These are phyloP conservation scores for Monosporozyma siamensis DNA, from an alignment of 805 yeast genomes.

Conservation along the genomic window DNA sequence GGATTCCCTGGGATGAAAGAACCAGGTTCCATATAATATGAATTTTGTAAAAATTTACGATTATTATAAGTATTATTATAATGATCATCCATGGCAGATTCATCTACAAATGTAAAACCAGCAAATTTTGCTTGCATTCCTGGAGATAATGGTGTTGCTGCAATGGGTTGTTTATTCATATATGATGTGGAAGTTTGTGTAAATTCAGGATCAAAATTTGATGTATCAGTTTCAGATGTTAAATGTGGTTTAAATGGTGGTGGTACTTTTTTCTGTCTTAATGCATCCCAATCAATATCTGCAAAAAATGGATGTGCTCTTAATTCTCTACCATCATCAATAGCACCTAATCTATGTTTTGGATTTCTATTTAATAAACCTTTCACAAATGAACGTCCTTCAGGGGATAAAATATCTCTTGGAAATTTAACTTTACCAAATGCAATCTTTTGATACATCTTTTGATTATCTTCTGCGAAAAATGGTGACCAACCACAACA, in stretches of 20 bases:
- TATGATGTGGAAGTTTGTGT: conserved; percentile 84
- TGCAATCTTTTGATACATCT: conserved; percentile 98
- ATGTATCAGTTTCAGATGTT: conserved; percentile 83
- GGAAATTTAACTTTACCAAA: conserved; percentile 97
- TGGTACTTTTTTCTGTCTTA: conserved; percentile 72
- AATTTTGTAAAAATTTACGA: conserved; percentile 29
- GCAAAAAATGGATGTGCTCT: conserved; percentile 85
- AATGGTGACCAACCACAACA: conserved; percentile 99
- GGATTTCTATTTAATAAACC: conserved; percentile 94
- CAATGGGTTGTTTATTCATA: conserved; percentile 48
- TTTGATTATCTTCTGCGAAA: conserved; percentile 95
- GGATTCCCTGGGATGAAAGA: conserved; percentile 76
- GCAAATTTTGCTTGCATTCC: conserved; percentile 94
- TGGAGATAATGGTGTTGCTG: conserved; percentile 71
- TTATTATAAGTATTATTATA: conserved; percentile 35
- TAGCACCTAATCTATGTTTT: conserved; percentile 84
- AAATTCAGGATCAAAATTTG: conserved; percentile 96
- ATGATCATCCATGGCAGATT: conserved; percentile 83
- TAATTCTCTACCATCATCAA: conserved; percentile 85
- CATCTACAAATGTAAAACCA: conserved; percentile 95
- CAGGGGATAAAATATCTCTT: conserved; percentile 84
- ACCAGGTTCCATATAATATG: conserved; percentile 45
- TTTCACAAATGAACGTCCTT: conserved; percentile 92
- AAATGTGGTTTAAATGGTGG: conserved; percentile 97
- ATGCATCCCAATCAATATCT: conserved; percentile 83